A percentile compares a stretch with the other conserved stretches of the same genome.
phyloP scores from a whole-genome alignment of 371 early-diverging fungal genomes.

The Conidiobolus incongruus region DNA sequence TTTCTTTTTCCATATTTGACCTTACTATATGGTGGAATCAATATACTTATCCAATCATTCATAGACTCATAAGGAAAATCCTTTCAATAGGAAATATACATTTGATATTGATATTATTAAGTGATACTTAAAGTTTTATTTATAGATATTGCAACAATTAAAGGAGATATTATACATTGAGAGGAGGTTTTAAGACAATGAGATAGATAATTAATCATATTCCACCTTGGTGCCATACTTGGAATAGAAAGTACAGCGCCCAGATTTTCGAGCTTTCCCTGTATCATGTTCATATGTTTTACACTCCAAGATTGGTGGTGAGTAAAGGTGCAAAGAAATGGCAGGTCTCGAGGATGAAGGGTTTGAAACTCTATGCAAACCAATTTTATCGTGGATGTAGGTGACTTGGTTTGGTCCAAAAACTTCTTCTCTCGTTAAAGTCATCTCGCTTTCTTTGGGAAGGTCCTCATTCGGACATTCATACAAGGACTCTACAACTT shows the following conservation, averaged over 20 bases:
- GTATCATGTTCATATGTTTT: slow-evolving; percentile 62
- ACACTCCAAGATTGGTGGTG: slow-evolving; percentile 71
- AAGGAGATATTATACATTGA: too few species aligned
- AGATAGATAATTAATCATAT: not conserved
- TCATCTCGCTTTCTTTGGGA: slow-evolving; percentile 11
- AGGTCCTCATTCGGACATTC: slow-evolving; percentile 40
- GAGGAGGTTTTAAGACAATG: too few species aligned
- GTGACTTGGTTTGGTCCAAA: slow-evolving; percentile 42
- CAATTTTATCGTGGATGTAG: slow-evolving; percentile 78
- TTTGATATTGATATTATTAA: too few species aligned
- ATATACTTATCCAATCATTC: too few species aligned
- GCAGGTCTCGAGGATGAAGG: slow-evolving; percentile 27
- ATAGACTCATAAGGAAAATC: too few species aligned
- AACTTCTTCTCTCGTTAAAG: slow-evolving; percentile 16
- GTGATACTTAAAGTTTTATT: too few species aligned
- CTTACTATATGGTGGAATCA: too few species aligned
- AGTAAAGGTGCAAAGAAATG: slow-evolving; percentile 79
- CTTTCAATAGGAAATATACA: too few species aligned
- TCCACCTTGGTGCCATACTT: slow-evolving; percentile 14
- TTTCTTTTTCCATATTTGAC: too few species aligned
- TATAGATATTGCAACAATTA: too few species aligned
- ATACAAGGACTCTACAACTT: slow-evolving; percentile 55
- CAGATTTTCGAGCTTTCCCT: slow-evolving; percentile 37
- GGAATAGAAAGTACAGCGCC: slow-evolving; percentile 44
- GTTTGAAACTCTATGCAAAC: slow-evolving; percentile 72